phyloP scores from a whole-genome alignment of 192 early-diverging fungal species.

The Dissophora globulifera region DNA sequence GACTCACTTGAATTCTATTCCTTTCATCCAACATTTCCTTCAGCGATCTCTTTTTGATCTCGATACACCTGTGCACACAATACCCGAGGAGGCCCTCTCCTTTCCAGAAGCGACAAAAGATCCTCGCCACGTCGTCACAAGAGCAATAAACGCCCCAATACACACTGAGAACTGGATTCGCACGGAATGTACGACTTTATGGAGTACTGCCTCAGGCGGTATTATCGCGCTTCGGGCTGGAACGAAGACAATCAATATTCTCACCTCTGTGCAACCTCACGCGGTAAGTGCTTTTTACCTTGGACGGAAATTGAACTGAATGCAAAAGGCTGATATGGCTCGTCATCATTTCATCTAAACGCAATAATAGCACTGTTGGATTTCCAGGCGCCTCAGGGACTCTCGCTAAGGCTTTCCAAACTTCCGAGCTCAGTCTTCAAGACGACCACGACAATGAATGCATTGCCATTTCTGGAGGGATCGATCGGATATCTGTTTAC shows the following conservation, averaged over 20 bases:
- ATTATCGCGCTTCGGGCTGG: conserved; percentile 81
- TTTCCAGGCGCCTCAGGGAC: conserved; percentile 81
- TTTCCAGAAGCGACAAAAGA: too few species aligned
- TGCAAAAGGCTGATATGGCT: too few species aligned
- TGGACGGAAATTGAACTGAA: conserved; percentile 54
- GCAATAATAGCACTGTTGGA: conserved; percentile 70
- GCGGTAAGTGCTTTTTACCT: conserved; percentile 66
- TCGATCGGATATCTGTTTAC: conserved; percentile 86
- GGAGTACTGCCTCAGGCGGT: conserved; percentile 82
- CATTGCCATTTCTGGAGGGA: conserved; percentile 65
- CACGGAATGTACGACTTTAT: conserved; percentile 80
- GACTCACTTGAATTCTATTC: too few species aligned
- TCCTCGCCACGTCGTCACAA: too few species aligned
- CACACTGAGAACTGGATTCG: conserved; percentile 36
- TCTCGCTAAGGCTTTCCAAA: conserved; percentile 80
- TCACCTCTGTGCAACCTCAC: conserved; percentile 77
- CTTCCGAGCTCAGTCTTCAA: conserved; percentile 80
- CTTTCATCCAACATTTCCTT: not conserved
- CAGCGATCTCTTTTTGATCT: too few species aligned
- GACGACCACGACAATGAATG: conserved; percentile 77
- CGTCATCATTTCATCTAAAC: too few species aligned
- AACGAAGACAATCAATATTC: conserved; percentile 86
- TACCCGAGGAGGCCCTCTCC: too few species aligned
- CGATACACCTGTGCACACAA: too few species aligned
- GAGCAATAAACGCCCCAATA: not conserved